Base-by-base conservation (phyloP, 306 rosid species). In the Crotalaria pallida region DNA sequence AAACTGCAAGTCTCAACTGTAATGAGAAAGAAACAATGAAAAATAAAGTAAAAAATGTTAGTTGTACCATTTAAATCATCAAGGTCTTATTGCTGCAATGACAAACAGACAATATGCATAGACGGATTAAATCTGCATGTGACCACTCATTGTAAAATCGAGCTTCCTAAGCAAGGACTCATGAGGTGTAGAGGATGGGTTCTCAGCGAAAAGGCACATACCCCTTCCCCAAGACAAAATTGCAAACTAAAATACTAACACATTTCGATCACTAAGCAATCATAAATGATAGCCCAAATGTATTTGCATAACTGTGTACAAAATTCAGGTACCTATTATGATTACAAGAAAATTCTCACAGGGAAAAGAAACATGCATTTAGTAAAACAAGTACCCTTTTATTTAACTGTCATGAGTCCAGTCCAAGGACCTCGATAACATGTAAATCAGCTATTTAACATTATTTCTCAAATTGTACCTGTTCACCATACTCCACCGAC, bases 381-480 rank as follows among this genome's bases (percentile, higher is more conserved):
- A 44, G 38, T 40, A 22, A 51, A 67, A 61, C 67, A 73, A 31
- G 49, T 8, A 40, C 65, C 66, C 49, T 33, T 38, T 18, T 7
- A 36, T 38, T 18, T 7, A 36, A 48, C 12, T 49, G 31, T 38
- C 13, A 60, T 43, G 41, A 53, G 72, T 52, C 63, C 23, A 79
- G 31, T 58, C 56, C 70, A 66, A 9, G 79, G 70, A 43, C 43
- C 17, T 52, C 38, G 51, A 22, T 21, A 48, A 10, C 27, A 24
- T 11, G 74, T 36, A 56, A 33, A 10, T n/a, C 56, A 26, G 8
- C 51, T 11, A 53, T 41, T 13, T 29, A 36, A 74, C 75, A 53
- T 67, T 17, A 83, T 27, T 27, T 65, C 65, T 60, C 22, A 27
- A 67, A 24, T 58, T 45, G 62, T 43, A 21, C n/a, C 51, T 41